phyloP scores from a whole-genome alignment of 1,139 yeast species.

The Magnusiomyces ingens region DNA sequence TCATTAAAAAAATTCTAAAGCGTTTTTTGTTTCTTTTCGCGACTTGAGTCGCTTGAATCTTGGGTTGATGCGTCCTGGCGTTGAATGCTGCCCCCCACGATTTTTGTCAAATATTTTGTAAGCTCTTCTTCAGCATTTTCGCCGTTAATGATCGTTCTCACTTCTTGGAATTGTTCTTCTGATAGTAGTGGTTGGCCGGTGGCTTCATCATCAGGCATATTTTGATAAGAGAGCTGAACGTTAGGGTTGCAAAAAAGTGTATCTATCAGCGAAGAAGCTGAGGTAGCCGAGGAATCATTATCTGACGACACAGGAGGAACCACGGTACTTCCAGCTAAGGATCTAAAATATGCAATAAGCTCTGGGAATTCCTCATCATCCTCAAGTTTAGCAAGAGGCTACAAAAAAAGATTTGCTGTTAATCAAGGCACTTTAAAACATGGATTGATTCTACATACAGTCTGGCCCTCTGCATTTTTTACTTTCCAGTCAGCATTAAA shows the following conservation, averaged over 20 bases:
- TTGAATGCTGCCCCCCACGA: constrained; percentile 43
- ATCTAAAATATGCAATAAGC: constrained; percentile 54
- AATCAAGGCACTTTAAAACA: not conserved
- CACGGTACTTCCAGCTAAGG: constrained; percentile 30
- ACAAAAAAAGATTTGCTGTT: constrained; percentile 17
- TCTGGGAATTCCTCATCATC: constrained; percentile 88
- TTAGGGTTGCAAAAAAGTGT: not conserved
- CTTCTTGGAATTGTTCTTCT: constrained; percentile 52
- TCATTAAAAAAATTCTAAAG: not conserved
- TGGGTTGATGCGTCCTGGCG: not conserved
- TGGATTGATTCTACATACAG: constrained; percentile 36
- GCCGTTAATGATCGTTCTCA: constrained; percentile 66
- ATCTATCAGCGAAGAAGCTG: not conserved
- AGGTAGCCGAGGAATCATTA: not conserved
- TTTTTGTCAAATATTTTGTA: constrained; percentile 56
- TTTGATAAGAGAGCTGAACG: constrained; percentile 6
- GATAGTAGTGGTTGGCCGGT: not conserved
- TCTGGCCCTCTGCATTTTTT: constrained; percentile 66
- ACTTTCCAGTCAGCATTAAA: constrained; percentile 57
- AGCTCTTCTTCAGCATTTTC: constrained; percentile 76
- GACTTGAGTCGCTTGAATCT: constrained; percentile 29
- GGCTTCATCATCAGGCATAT: not conserved
- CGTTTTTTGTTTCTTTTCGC: constrained; percentile 10
- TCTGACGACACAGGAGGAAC: constrained; percentile 6
- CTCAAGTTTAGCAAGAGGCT: constrained; percentile 52